Evolutionary conservation across 352 stramenopile species (phyloP).

Genomic region (Globisporangium iwayamae): DNA sequence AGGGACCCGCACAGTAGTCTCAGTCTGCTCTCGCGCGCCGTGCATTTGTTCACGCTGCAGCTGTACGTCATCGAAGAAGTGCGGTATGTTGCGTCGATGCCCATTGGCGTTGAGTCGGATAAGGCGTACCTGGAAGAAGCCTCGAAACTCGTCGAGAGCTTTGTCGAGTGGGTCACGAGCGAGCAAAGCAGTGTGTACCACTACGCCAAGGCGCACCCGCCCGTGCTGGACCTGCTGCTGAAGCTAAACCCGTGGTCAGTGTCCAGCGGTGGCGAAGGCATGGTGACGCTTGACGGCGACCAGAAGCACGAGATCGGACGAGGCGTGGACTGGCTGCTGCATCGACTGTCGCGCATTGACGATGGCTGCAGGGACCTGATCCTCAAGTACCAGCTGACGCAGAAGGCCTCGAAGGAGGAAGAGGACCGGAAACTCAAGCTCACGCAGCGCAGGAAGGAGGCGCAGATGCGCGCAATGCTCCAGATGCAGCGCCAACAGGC

Average conservation of each 20-base stretch:
- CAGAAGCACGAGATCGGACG: constrained; percentile 83
- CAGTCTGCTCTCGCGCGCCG: constrained; percentile 59
- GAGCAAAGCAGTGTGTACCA: constrained; percentile 35
- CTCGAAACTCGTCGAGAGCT: constrained; percentile 40
- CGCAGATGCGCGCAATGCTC: constrained; percentile 68
- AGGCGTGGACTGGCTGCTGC: constrained; percentile 76
- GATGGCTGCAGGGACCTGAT: constrained; percentile 39
- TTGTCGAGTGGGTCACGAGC: constrained; percentile 53
- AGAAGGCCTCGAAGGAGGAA: constrained; percentile 62
- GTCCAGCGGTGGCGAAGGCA: constrained; percentile 43
- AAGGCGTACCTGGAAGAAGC: constrained; percentile 43
- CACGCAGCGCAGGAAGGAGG: constrained; percentile 57
- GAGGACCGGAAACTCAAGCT: constrained; percentile 62
- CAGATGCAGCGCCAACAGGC: constrained; percentile 82
- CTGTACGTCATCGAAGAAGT: constrained; percentile 80
- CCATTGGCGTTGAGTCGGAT: constrained; percentile 36
- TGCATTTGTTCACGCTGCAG: constrained; percentile 81
- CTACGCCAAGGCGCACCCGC: constrained; percentile 27
- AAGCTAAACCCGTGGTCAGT: constrained; percentile 74
- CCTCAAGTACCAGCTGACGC: constrained; percentile 53
- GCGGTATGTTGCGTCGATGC: constrained; percentile 55
- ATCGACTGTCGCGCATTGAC: constrained; percentile 53
- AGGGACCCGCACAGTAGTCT: constrained; percentile 58
- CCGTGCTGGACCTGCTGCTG: constrained; percentile 56
- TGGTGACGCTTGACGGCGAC: constrained; percentile 68